Evolutionary conservation across 192 early-diverging fungal species (phyloP).

Genomic region (Coemansia asiatica): DNA sequence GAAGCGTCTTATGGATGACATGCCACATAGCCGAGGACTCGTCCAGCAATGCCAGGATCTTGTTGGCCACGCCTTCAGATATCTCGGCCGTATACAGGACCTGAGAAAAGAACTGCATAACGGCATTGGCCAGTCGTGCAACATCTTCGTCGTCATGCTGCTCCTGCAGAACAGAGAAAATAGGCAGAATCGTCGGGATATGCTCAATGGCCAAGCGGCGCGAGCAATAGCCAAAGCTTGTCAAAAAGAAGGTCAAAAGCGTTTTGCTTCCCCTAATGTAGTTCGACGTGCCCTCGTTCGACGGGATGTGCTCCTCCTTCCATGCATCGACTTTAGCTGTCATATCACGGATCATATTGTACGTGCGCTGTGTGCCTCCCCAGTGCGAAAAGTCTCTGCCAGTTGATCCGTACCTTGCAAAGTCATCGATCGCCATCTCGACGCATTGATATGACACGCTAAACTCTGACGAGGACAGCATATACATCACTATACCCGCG

Average conservation of each 20-base stretch:
- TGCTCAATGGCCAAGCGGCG: conserved; percentile 36
- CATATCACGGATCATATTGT: conserved; percentile 31
- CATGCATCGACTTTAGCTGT: conserved; percentile 20
- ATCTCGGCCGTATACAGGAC: conserved; percentile 36
- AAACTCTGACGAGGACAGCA: conserved; percentile 62
- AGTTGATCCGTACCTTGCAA: conserved; percentile 40
- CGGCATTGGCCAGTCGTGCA: conserved; percentile 23
- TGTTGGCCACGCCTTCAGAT: conserved; percentile 29
- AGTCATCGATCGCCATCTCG: conserved; percentile 35
- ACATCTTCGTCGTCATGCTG: conserved; percentile 51
- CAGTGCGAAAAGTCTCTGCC: conserved; percentile 54
- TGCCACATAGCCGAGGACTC: conserved; percentile 69
- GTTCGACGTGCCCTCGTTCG: conserved; percentile 48
- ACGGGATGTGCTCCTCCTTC: conserved; percentile 43
- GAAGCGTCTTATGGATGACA: conserved; percentile 72
- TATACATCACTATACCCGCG: conserved; percentile 72
- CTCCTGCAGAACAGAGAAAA: conserved; percentile 43
- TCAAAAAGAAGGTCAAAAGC: conserved; percentile 31
- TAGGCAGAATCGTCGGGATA: conserved; percentile 27
- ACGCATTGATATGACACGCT: conserved; percentile 60
- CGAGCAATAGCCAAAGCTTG: conserved; percentile 29
- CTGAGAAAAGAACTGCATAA: conserved; percentile 42
- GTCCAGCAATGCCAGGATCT: conserved; percentile 35
- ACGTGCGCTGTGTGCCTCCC: conserved; percentile 35
- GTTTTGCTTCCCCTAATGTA: conserved; percentile 55